These are phyloP conservation scores for Hamigera avellanea DNA, from an alignment of 495 filamentous ascomycete genomes.

Conservation along the genomic window DNA sequence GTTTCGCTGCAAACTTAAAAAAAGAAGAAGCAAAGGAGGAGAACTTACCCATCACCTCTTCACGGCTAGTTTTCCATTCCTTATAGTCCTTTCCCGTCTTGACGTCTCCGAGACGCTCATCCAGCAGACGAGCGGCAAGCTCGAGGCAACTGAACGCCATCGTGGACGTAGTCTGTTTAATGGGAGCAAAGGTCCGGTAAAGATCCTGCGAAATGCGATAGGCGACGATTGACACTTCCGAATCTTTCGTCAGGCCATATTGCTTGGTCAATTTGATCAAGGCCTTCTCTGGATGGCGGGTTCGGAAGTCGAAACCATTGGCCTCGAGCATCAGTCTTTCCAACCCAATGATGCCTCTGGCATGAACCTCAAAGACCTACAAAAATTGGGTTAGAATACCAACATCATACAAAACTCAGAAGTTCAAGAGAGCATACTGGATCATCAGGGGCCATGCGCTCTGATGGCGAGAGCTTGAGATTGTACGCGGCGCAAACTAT, in stretches of 20 bases:
- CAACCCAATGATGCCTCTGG: constrained; percentile 70
- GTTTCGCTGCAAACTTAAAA: not conserved
- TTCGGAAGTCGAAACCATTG: constrained; percentile 88
- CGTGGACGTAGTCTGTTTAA: constrained; percentile 72
- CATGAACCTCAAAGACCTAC: constrained; percentile 66
- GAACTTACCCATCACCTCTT: constrained; percentile 54
- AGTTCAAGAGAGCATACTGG: constrained; percentile 35
- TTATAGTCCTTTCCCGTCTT: constrained; percentile 34
- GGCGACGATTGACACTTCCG: constrained; percentile 47
- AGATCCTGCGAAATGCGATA: constrained; percentile 79
- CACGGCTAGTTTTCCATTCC: constrained; percentile 49
- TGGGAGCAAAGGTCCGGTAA: constrained; percentile 82
- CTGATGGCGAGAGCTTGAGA: constrained; percentile 55
- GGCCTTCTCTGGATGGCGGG: constrained; percentile 72
- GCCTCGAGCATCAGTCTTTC: constrained; percentile 92
- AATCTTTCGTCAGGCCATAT: constrained; percentile 37
- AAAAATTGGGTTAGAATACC: not conserved
- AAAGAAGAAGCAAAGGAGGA: too few relatives aligned
- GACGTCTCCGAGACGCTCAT: constrained; percentile 33
- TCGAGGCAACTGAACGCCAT: constrained; percentile 77
- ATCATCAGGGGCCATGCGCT: constrained; percentile 74
- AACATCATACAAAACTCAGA: constrained; percentile 3
- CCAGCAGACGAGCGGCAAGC: constrained; percentile 58
- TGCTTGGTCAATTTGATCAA: constrained; percentile 60
- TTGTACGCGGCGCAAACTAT: constrained; percentile 88